A percentile compares a stretch with the other conserved stretches of the same genome.
phyloP scores from a whole-genome alignment of 2,329 filamentous ascomycete species.

The Fusarium keratoplasticum region DNA sequence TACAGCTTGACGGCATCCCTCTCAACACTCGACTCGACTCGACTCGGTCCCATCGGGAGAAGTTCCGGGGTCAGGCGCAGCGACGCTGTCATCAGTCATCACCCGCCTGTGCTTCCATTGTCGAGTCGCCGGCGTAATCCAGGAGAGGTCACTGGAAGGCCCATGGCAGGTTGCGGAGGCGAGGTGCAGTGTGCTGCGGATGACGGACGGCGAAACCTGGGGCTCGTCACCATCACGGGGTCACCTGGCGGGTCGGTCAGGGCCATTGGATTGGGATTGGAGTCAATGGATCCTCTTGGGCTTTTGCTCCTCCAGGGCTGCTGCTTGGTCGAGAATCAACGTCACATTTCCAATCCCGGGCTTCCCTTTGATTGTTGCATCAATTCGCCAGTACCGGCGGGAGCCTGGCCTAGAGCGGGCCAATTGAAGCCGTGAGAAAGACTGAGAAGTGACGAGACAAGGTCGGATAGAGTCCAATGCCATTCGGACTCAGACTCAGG shows the following conservation, averaged over 20 bases:
- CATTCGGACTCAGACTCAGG: slow-evolving; percentile 4
- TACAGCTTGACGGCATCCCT: slow-evolving; percentile 8
- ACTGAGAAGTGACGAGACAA: slow-evolving; percentile 17
- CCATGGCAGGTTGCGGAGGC: slow-evolving; percentile 42
- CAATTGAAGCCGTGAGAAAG: slow-evolving; percentile 25
- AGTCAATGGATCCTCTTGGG: slow-evolving; percentile 29
- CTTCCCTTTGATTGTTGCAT: slow-evolving; percentile 27
- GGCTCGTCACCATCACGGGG: slow-evolving; percentile 39
- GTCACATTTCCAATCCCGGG: slow-evolving; percentile 37
- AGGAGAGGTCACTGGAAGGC: slow-evolving; percentile 31
- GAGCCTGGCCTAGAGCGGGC: slow-evolving; percentile 32
- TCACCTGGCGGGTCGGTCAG: slow-evolving; percentile 37
- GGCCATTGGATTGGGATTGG: slow-evolving; percentile 23
- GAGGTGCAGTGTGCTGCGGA: slow-evolving; percentile 43
- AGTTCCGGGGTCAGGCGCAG: slow-evolving; percentile 39
- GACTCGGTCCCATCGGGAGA: slow-evolving; percentile 31
- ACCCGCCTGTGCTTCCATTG: slow-evolving; percentile 30
- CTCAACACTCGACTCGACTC: slow-evolving; percentile 31
- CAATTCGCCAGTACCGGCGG: slow-evolving; percentile 28
- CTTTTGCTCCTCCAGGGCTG: slow-evolving; percentile 20
- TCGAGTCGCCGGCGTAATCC: slow-evolving; percentile 26
- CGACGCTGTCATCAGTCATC: slow-evolving; percentile 35
- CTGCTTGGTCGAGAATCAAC: slow-evolving; percentile 15
- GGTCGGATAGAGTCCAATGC: slow-evolving; percentile 22
- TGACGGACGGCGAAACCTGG: slow-evolving; percentile 42